Evolutionary conservation across 345 rosid genomes (phyloP).

Genomic region (Mallotus nudiflorus): DNA sequence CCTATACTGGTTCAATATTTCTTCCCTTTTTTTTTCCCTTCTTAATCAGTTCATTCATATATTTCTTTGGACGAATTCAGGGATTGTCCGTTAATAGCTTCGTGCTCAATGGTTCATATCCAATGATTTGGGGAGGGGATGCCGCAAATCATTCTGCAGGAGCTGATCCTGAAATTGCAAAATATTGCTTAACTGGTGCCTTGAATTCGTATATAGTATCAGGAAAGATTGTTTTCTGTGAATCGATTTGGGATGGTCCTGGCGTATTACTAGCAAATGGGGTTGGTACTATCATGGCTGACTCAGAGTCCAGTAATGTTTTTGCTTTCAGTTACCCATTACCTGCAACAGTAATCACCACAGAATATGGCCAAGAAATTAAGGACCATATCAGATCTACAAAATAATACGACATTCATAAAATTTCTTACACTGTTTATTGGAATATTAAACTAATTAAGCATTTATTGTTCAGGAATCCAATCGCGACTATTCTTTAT

Average conservation of each 20-base stretch:
- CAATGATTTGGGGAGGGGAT: too few species aligned
- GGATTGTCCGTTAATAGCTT: slow-evolving; percentile 21
- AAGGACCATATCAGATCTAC: slow-evolving; percentile 23
- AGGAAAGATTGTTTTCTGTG: too few species aligned
- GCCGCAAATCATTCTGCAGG: too few species aligned
- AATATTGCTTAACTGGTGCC: too few species aligned
- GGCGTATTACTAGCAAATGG: too few species aligned
- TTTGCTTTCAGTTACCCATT: slow-evolving; percentile 34
- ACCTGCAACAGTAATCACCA: slow-evolving; percentile 30
- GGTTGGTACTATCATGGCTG: slow-evolving; percentile 32
- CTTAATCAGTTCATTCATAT: neutral
- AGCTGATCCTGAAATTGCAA: too few species aligned
- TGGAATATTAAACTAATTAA: neutral
- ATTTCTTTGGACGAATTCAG: neutral
- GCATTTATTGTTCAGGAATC: slow-evolving; percentile 12
- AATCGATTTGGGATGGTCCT: too few species aligned
- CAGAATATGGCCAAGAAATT: too few species aligned
- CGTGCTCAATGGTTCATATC: too few species aligned
- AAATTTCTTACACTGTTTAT: too few species aligned
- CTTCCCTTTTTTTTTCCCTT: neutral
- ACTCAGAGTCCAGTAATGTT: slow-evolving; percentile 11
- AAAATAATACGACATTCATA: slow-evolving; percentile 9
- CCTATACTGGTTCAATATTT: too few species aligned
- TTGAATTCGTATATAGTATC: too few species aligned
- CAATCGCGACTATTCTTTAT: slow-evolving; percentile 25